A percentile compares a stretch with the other conserved stretches of the same genome.
Evolutionary conservation across 352 stramenopile species (phyloP).

Genomic region (Phytopythium kandeliae): DNA sequence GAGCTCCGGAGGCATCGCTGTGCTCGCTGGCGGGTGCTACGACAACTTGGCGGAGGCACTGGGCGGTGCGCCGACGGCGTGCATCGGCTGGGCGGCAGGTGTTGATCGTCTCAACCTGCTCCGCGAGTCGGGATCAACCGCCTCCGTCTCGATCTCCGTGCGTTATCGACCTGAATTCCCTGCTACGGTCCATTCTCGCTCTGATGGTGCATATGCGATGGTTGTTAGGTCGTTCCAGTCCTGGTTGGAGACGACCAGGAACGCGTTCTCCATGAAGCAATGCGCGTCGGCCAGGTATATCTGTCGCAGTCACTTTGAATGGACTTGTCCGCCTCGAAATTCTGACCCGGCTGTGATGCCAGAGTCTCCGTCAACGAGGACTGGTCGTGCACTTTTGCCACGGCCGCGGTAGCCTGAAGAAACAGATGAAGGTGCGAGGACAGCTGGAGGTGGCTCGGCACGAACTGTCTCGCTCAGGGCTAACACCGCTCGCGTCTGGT

Average conservation of each 20-base stretch:
- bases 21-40: slow-evolving; percentile 82
- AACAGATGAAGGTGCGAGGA: slow-evolving; percentile 76
- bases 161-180: slow-evolving; percentile 1
- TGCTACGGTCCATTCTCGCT: neutral
- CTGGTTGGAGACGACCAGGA: slow-evolving; percentile 34
- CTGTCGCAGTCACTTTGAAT: neutral
- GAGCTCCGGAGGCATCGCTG: slow-evolving; percentile 49
- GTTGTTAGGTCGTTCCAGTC: slow-evolving; percentile 59
- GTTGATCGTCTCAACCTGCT: slow-evolving; percentile 76
- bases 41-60: slow-evolving; percentile 66
- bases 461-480: neutral
- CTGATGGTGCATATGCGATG: neutral
- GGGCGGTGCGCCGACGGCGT: slow-evolving; percentile 49
- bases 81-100: slow-evolving; percentile 81
- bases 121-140: slow-evolving; percentile 18
- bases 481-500: slow-evolving; percentile 1
- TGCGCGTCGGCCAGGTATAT: slow-evolving; percentile 54
- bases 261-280: slow-evolving; percentile 47
- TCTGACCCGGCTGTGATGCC: neutral
- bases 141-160: slow-evolving; percentile 44
- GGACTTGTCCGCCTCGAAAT: neutral
- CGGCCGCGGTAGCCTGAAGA: slow-evolving; percentile 74
- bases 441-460: neutral
- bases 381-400: slow-evolving; percentile 83
- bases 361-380: slow-evolving; percentile 40